Evolutionary conservation across 345 rosid species (phyloP), one percentile per base, ranked within the genome.

Genomic region (Camelina laxa): DNA sequence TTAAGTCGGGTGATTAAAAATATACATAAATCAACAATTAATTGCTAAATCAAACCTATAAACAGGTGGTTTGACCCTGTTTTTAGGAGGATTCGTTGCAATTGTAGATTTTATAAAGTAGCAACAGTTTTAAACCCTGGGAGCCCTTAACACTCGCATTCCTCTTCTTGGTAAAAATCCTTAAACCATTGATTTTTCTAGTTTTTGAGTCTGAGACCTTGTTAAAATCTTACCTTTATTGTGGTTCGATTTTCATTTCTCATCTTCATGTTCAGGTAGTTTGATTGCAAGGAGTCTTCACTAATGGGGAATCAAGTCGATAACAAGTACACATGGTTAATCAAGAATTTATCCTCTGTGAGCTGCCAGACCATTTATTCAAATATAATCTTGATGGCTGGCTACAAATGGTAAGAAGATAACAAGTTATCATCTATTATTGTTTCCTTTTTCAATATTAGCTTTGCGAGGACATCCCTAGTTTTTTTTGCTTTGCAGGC

Each of bases 401-500:
- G 68, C 13, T 50, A 36, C 31, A 38, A 19, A 50, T 72, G 75
- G 76, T 58, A 33, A 31, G 24, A 16, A 16, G 24, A 33, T 2
- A n/a, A 33, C 44, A 39, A 39, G 44, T 39, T 39, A 7, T 33
- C 36, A n/a, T 22, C 6, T 21, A 51, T 24, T 24, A 27, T 16
- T 13, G 16, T 22, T 65, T 65, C 7, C 0, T 1, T 16, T 16
- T 20, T 27, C 5, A 6, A 6, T 64, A 45, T 9, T 9, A 15
- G 22, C 33, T 53, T 22, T 53, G 8, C n/a, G n/a, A 22, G 33
- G 35, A 7, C 9, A 13, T 54, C 35, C 35, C 24, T 24, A 6
- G 9, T 13, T 22, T 54, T 56, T 56, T 56, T 56, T 30, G 21
- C 51, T 36, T 36, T 27, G 73, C 82, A 92, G 93, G 98, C 83